phyloP scores from a whole-genome alignment of 2,329 filamentous ascomycete genomes.

The Metarhizium anisopliae region DNA sequence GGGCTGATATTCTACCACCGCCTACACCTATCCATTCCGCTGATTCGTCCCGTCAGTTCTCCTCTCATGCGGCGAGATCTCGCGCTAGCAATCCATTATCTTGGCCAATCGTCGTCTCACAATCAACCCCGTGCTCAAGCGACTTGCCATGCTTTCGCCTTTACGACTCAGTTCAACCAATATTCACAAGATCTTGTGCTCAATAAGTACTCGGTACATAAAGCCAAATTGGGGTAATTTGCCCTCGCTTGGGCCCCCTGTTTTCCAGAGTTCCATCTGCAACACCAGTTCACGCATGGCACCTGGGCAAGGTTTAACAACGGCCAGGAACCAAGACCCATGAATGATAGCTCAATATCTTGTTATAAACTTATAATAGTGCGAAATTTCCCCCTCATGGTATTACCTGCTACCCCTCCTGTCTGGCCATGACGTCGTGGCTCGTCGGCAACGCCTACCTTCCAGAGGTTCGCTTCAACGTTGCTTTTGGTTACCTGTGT shows the following conservation, averaged over 20 bases:
- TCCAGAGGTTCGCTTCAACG: no score
- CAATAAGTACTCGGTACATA: neutral
- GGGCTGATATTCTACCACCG: neutral
- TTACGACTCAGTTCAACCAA: neutral
- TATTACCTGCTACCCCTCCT: no score
- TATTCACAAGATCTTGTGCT: neutral
- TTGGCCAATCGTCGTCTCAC: constrained; percentile 19
- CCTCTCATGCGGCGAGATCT: neutral
- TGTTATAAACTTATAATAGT: no score
- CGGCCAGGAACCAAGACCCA: neutral
- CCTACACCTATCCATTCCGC: neutral
- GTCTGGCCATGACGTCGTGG: no score
- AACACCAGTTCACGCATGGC: neutral
- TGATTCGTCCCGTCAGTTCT: neutral
- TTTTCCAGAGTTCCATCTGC: neutral
- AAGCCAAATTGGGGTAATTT: neutral
- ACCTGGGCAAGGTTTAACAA: neutral
- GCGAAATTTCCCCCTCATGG: no score
- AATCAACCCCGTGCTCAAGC: constrained; percentile 21
- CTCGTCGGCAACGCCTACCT: no score
- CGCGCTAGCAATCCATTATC: neutral
- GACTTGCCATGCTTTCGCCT: neutral
- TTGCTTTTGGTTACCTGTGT: no score
- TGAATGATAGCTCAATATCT: no score
- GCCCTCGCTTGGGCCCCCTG: neutral